Conservation (phyloP, 176 grass and related monocot species). For the Tuctoria greenei region DNA sequence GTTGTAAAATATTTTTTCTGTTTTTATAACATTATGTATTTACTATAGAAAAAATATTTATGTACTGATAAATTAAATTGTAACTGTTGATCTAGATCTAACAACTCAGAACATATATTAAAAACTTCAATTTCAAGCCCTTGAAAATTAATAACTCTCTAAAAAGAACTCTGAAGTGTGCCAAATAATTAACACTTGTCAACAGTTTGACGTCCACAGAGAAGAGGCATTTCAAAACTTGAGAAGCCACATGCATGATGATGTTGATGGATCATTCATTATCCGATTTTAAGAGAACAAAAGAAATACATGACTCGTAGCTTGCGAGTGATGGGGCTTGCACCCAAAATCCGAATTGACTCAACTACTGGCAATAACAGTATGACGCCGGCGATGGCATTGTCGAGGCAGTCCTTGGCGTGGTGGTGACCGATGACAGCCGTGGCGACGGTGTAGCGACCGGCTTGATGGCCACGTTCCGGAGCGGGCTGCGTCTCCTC, state of each 20-base stretch:
- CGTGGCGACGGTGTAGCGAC: constrained; percentile 55
- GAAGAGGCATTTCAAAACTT: constrained; percentile 15
- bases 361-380: constrained; percentile 31
- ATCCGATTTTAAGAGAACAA: background rate
- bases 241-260: background rate
- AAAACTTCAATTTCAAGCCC: no score
- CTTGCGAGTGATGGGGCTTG: constrained; percentile 11
- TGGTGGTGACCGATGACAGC: constrained; percentile 38
- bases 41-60: no score
- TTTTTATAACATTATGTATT: no score
- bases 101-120: no score
- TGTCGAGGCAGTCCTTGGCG: constrained; percentile 36
- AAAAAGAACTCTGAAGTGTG: no score
- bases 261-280: constrained; percentile 4
- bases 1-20: no score
- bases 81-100: no score
- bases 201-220: no score
- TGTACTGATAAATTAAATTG: no score
- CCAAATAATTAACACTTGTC: no score
- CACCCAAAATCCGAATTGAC: background rate
- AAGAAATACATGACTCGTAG: constrained; percentile 21
- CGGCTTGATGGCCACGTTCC: constrained; percentile 56
- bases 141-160: no score
- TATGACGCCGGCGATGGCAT: constrained; percentile 47
- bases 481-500: constrained; percentile 48